Base-by-base conservation (phyloP, 108 stramenopile species). In the Mayamaea pseudoterrestris region DNA sequence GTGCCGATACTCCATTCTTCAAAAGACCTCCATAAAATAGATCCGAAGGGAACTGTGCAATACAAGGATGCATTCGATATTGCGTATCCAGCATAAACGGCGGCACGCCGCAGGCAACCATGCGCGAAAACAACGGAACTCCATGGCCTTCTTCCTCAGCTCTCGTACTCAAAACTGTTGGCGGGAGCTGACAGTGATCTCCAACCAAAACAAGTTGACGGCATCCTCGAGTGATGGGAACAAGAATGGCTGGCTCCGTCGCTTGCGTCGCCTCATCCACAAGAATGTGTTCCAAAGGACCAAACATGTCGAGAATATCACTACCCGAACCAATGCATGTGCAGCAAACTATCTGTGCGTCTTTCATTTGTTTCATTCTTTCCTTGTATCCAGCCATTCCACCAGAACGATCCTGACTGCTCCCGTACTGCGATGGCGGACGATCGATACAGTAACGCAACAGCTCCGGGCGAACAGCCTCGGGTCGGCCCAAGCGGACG, bases 181-280 rank as follows among this genome's bases (percentile, higher is more conserved):
- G 83, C 5, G 92, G 92, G 24, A 98, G 63, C 73, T 98, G 97
- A 50, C 93, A 92, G 44, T 94, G 94, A 69, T 98, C 97, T 13
- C 97, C 95, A 0, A 98, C 94, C 27, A 98, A 69, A 7, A 98
- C 89, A 25, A 96, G 72, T 53, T 93, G 90, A 47, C 91, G 60
- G 60, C 93, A 93, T 29, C 93, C 91, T 44, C 89, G 56, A 41
- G 83, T 81, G 52, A 96, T 57, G 3, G 95, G 93, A 5, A 95
- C 89, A 26, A 95, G 66, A 7, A 88, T 82, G 14, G 88, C 83
- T 7, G 87, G 90, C 55, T 95, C 94, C 2, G 89, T 89, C 5
- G 91, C 86, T 52, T 95, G 94, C 2, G 90, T 89, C 3, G 94
- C 94, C 55, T 95, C 94, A 55, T 95, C 94, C 37, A 95, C 84